Evolutionary conservation across 441 rosid species (phyloP).

Genomic region (Aquilaria agallochum): DNA sequence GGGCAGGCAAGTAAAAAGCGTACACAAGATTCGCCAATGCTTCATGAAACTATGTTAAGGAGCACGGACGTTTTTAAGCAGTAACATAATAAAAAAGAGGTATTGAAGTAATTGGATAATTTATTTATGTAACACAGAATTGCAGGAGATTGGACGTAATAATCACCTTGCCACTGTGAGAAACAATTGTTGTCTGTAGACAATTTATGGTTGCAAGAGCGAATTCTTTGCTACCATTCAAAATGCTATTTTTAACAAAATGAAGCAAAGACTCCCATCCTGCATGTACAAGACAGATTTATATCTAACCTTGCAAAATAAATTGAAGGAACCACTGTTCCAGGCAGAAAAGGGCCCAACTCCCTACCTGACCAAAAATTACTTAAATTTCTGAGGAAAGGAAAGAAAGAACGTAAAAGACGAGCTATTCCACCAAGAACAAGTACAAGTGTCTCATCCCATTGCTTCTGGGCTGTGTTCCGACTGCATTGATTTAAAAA

Average conservation of each 20-base stretch:
- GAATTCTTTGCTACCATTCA: slow-evolving; percentile 95
- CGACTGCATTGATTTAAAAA: slow-evolving; percentile 58
- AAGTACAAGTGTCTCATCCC: slow-evolving; percentile 99
- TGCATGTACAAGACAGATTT: slow-evolving; percentile 24
- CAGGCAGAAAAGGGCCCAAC: slow-evolving; percentile 1
- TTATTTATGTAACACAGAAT: not conserved
- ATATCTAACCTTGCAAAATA: not conserved
- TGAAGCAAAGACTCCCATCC: slow-evolving; percentile 95
- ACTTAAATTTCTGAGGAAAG: slow-evolving; percentile 70
- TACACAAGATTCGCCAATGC: not conserved
- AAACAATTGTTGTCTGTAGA: slow-evolving; percentile 77
- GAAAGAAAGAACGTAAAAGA: slow-evolving; percentile 88
- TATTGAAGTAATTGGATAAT: no score
- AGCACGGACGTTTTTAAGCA: no score
- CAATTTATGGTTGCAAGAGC: slow-evolving; percentile 92
- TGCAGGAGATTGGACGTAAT: not conserved
- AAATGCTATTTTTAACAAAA: slow-evolving; percentile 71
- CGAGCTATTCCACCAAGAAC: slow-evolving; percentile 98
- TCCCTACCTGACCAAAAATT: slow-evolving; percentile 91
- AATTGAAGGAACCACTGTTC: not conserved
- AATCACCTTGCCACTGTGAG: slow-evolving; percentile 80
- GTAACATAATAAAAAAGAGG: no score
- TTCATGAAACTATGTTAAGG: not conserved
- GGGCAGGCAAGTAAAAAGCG: not conserved
- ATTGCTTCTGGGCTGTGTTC: slow-evolving; percentile 97